Evolutionary conservation across 768 basidiomycete species (phyloP).

Genomic region (Amanita brunnescens): DNA sequence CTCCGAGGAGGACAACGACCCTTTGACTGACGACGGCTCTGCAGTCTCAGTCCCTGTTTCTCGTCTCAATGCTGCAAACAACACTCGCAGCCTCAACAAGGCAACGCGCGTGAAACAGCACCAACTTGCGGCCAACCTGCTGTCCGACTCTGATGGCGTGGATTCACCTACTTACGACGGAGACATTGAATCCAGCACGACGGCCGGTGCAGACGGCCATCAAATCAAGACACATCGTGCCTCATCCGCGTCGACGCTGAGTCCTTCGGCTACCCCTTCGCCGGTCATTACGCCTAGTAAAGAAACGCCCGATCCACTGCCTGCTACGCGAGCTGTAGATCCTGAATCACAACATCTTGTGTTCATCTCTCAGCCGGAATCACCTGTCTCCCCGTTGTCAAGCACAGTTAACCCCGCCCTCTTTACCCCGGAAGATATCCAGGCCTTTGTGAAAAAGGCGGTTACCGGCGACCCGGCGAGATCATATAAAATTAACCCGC

Average conservation of each 20-base stretch:
- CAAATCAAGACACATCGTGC: slow-evolving; percentile 25
- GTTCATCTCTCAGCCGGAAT: slow-evolving; percentile 29
- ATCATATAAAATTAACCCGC: slow-evolving; percentile 78
- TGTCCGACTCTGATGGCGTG: slow-evolving; percentile 65
- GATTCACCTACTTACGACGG: slow-evolving; percentile 90
- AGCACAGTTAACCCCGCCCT: slow-evolving; percentile 53
- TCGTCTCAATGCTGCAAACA: slow-evolving; percentile 17
- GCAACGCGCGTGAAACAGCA: slow-evolving; percentile 28
- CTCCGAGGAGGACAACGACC: slow-evolving; percentile 86
- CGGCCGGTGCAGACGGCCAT: slow-evolving; percentile 40
- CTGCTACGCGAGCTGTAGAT: background rate
- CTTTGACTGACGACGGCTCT: slow-evolving; percentile 69
- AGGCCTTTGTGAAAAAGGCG: slow-evolving; percentile 63
- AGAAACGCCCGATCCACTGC: slow-evolving; percentile 13
- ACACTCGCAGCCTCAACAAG: slow-evolving; percentile 18
- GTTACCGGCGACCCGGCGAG: slow-evolving; percentile 63
- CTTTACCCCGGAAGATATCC: slow-evolving; percentile 71
- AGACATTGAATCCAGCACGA: slow-evolving; percentile 75
- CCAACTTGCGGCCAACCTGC: slow-evolving; percentile 44
- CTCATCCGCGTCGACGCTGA: slow-evolving; percentile 48
- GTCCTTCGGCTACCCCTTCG: slow-evolving; percentile 28
- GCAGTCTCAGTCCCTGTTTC: slow-evolving; percentile 37
- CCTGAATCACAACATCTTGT: slow-evolving; percentile 19
- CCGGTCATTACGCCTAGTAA: slow-evolving; percentile 15
- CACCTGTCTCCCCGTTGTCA: slow-evolving; percentile 28